Base-by-base conservation (phyloP, 1,284 basidiomycete species). In the Bjerkandera adusta region DNA sequence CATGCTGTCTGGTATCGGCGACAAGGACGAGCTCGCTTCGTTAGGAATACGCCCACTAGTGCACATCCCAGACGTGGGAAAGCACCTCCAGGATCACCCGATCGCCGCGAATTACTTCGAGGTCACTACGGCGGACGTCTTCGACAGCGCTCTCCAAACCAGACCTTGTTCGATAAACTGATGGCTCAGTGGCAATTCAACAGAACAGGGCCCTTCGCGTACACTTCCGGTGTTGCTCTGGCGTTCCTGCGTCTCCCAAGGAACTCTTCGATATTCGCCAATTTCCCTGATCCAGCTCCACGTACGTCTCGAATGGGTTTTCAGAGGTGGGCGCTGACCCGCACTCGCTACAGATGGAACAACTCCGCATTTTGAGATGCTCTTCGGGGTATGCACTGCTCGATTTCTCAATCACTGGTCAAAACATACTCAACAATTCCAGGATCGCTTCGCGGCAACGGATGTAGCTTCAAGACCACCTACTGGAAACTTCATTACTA, bases 1-100 rank as follows among this genome's bases (percentile, higher is more conserved):
- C 24, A 49, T 54, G 50, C 45, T 56, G 12, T 57, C 51, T 21
- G 76, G 77, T 25, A 73, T 79, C 48, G 76, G 77, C n/a, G 51
- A 58, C 48, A 8, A 11, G 4, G 44, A 36, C 11, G 42, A 48
- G 10, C 46, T 56, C 4, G 36, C 55, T 15, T 25, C 55, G 7
- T 48, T 55, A 13, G 56, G 57, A 4, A 65, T 71, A 13, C 37
- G 49, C 1, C 44, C 64, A 3, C 13, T 66, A 3, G 58, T 66
- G 16, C 55, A 69, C 46, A 52, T 66, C 6, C 63, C 66, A 42
- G 51, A 58, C 21, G 69, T 71, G 13, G 69, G 69, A 2, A 41
- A 59, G 46, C 43, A 58, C 13, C 51, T 76, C 12, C 61, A 61
- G 43, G 73, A 75, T 53, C 73, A 75, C 55, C 58, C 52, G 21